Conservation (phyloP, 257 asterid genomes). For the Asclepias syriaca region DNA sequence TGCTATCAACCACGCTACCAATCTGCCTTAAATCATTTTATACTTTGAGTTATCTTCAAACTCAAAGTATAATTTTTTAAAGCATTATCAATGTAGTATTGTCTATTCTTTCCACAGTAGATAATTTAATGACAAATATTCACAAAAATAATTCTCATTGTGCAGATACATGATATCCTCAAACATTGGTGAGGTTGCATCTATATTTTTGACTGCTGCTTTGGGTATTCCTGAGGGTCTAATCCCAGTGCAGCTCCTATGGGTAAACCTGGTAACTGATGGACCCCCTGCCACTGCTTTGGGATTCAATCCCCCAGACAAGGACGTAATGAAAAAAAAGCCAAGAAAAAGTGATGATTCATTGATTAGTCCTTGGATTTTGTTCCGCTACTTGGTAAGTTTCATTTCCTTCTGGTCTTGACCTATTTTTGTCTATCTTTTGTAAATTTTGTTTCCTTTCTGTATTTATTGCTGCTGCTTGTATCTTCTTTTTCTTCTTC, state of each 20-base stretch:
- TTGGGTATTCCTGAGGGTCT: constrained; percentile 96
- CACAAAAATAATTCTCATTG: background rate
- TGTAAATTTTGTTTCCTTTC: background rate
- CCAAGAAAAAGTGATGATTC: constrained; percentile 95
- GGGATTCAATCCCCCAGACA: constrained; percentile 99
- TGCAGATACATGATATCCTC: constrained; percentile 98
- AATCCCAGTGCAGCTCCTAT: constrained; percentile 96
- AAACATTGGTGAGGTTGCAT: constrained; percentile 96
- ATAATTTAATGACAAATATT: background rate
- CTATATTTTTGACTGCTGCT: constrained; percentile 89
- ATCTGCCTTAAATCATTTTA: background rate
- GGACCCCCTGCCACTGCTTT: constrained; percentile 99
- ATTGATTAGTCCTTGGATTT: constrained; percentile 88
- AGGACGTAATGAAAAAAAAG: constrained; percentile 87
- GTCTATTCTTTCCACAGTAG: background rate
- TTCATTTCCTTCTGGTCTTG: background rate
- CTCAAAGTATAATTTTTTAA: background rate
- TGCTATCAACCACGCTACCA: background rate
- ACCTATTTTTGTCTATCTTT: background rate
- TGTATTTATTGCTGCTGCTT: background rate
- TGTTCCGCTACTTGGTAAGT: constrained; percentile 81
- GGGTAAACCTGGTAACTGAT: constrained; percentile 97
- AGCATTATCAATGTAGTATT: background rate
- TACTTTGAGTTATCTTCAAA: background rate
- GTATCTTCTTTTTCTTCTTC: background rate